A percentile compares a stretch with the other conserved stretches of the same genome.
phyloP scores from a whole-genome alignment of 1,139 yeast genomes.

The Yamadazyma aaseri region DNA sequence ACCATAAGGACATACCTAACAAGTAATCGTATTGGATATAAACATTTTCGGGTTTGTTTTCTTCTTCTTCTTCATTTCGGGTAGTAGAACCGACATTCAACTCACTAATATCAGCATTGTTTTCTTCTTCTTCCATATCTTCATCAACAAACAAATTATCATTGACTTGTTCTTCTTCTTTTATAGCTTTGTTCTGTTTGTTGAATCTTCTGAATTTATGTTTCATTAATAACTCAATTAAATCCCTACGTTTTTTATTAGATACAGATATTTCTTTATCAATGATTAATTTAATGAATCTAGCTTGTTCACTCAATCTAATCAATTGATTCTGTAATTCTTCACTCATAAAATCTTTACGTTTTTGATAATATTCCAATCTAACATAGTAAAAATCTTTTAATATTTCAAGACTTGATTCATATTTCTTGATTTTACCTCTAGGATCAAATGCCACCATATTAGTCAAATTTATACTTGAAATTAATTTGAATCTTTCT shows the following conservation, averaged over 20 bases:
- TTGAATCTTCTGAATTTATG: slow-evolving; percentile 76
- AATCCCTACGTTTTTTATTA: slow-evolving; percentile 66
- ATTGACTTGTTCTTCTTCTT: slow-evolving; percentile 12
- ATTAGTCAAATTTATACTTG: slow-evolving; percentile 70
- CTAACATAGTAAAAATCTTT: slow-evolving; percentile 84
- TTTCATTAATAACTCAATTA: slow-evolving; percentile 61
- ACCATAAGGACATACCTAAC: slow-evolving; percentile 90
- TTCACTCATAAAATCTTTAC: slow-evolving; percentile 78
- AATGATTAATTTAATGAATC: slow-evolving; percentile 87
- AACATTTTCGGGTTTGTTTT: slow-evolving; percentile 39
- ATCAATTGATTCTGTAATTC: slow-evolving; percentile 73
- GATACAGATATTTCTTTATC: slow-evolving; percentile 68
- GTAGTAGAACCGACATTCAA: slow-evolving; percentile 29
- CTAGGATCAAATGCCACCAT: slow-evolving; percentile 97
- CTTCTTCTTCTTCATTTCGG: slow-evolving; percentile 29
- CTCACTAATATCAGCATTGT: slow-evolving; percentile 38
- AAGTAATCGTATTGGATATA: slow-evolving; percentile 70
- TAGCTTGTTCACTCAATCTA: slow-evolving; percentile 77
- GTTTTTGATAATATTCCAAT: slow-evolving; percentile 83
- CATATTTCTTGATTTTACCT: slow-evolving; percentile 84
- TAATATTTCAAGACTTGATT: slow-evolving; percentile 71
- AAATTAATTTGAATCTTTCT: slow-evolving; percentile 76
- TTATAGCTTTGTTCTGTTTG: slow-evolving; percentile 59
- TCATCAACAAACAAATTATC: slow-evolving; percentile 19
- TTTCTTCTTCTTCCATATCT: slow-evolving; percentile 35